Evolutionary conservation across 2,329 filamentous ascomycete species (phyloP), one percentile per base, ranked within the genome.

Genomic region (Fusarium continuum): DNA sequence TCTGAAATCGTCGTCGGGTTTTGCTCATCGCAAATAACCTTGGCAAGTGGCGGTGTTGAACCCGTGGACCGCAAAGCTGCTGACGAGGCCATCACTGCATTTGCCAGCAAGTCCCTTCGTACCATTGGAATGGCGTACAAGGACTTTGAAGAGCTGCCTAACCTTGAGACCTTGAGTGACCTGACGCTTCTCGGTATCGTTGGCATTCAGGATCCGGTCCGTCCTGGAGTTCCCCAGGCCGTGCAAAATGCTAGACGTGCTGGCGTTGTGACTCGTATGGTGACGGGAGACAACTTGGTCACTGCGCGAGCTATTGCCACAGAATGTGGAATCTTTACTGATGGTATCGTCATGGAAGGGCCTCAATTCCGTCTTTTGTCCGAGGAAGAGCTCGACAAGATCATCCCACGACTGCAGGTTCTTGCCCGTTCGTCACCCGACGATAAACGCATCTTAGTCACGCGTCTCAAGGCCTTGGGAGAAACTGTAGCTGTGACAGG

Each of bases 81-180:
- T 44, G 77, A 84, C 61, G 78, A 82, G 16, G 81, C 92, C 39
- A 96, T 96, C 67, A 86, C 88, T 61, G 84, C 83, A 38, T 97
- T 96, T 72, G 93, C 93, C 5, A 86, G 85, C 13, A 85, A 89
- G 16, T 96, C 92, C 5, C 82, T 97, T 19, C 87, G 93, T 57
- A 96, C 93, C 2, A 96, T 97, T 67, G 91, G 89, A 26, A 84
- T 96, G 64, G 82, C 92, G 38, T 96, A 92, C 76, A 89, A 88
- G 50, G 93, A 97, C 68, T 96, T 94, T 36, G 85, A 83, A 9
- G 86, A 80, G 31, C 80, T 79, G 3, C 75, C 75, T 14, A 83
- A 84, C 29, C 80, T 79, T 20, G 82, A 89, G 67, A 83, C 88
- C 39, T 81, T 88, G 5, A 75, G 81, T 6, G 48, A 61, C 88